Base-by-base conservation (phyloP, 2,329 filamentous ascomycete species). In the Aspergillus floridensis region DNA sequence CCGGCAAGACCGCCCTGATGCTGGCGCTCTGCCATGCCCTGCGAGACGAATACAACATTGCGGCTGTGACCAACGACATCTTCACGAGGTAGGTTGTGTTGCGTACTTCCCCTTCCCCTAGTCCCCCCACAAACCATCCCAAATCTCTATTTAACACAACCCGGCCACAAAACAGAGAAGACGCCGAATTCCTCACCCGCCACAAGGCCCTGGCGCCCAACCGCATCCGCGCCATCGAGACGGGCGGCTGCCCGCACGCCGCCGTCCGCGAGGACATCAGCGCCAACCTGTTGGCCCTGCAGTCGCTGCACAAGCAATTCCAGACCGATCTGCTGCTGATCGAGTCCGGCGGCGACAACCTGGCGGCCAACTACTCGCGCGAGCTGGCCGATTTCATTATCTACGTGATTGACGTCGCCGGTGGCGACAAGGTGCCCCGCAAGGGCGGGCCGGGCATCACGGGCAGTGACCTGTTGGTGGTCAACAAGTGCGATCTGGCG, bases 401-500 rank as follows among this genome's bases (percentile, higher is more conserved):
- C 78, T 99, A 99, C 75, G 95, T 99, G 31, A 98, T 99, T 68
- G 95, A 99, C 77, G 95, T 99, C 19, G 90, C 88, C 58, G 95
- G 95, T 22, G 95, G 95, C 12, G 95, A 99, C 77, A 99, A 99
- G 84, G 89, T 99, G 53, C 95, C 95, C 0, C 81, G 95, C 29
- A 99, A 99, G 80, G 95, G 95, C 29, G 95, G 95, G 0, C 95
- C 95, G 0, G 95, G 95, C 1, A 99, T 99, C 74, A 99, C 95
- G 5, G 93, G 97, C 79, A 95, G 90, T 69, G 95, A 99, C 72
- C 75, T 99, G 75, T 78, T 99, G 65, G 85, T 99, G 21, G 91
- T 99, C 54, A 99, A 99, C 78, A 99, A 99, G 86, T 96, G 93
- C 49, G 95, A 99, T 78, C 77, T 99, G 65, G 93, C 95, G 0